phyloP scores from a whole-genome alignment of 176 grass and related monocot genomes.

The Bothriochloa decipiens region DNA sequence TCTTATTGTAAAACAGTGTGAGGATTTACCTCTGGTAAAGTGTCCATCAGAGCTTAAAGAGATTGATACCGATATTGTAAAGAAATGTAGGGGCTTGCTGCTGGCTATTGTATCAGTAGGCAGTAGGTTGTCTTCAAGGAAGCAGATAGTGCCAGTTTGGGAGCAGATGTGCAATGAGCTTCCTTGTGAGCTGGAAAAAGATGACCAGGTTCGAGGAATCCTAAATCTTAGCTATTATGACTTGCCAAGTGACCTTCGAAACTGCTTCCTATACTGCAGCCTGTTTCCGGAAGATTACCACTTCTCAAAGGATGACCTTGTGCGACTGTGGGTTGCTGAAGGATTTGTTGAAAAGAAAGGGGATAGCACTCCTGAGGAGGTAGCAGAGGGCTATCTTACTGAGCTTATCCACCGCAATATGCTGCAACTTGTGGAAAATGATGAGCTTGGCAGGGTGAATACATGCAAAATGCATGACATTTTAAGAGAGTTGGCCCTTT shows the following conservation, averaged over 20 bases:
- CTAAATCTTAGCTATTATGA: conserved; percentile 40
- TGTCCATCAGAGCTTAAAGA: neutral
- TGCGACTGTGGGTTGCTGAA: conserved; percentile 47
- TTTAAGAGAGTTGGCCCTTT: conserved; percentile 9
- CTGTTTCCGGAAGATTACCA: conserved; percentile 46
- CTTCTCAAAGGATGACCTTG: conserved; percentile 26
- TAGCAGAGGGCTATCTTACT: conserved; percentile 9
- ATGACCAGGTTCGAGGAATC: conserved; percentile 14
- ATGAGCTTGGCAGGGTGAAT: conserved; percentile 3
- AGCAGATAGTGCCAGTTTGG: conserved; percentile 21
- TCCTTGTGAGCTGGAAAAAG: conserved; percentile 20
- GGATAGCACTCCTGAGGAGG: conserved; percentile 30
- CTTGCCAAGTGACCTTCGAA: conserved; percentile 28
- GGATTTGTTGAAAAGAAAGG: conserved; percentile 35
- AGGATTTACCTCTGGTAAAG: neutral
- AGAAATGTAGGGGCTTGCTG: neutral
- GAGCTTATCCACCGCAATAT: conserved; percentile 13
- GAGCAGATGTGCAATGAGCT: conserved; percentile 5
- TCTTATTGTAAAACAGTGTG: neutral
- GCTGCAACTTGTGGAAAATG: conserved; percentile 5
- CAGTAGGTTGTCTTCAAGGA: neutral
- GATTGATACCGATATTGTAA: conserved; percentile 4
- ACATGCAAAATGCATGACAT: conserved; percentile 22
- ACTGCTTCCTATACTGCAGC: conserved; percentile 43
- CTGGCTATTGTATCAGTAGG: conserved; percentile 21